These are phyloP conservation scores for Silene uniflora DNA, from an alignment of 148 eudicot genomes.

Conservation along the genomic window DNA sequence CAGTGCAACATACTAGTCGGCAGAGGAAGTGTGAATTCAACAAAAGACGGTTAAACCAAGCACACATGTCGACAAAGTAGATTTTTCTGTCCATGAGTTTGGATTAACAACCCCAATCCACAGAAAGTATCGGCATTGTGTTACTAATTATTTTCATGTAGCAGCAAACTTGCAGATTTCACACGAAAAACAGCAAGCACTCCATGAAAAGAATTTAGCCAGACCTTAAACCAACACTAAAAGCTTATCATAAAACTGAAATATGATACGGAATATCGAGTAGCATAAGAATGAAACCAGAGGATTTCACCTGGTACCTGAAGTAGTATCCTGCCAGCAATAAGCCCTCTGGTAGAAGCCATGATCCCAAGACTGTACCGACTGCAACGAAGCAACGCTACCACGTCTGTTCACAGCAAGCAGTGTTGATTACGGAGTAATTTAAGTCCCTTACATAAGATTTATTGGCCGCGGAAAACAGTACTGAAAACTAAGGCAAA, in stretches of 20 bases:
- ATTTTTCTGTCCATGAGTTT: too few relatives aligned
- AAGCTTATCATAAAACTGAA: background rate
- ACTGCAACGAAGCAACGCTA: constrained; percentile 94
- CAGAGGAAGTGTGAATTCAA: too few relatives aligned
- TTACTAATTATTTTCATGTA: background rate
- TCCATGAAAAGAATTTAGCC: background rate
- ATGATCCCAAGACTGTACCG: constrained; percentile 90
- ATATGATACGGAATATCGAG: background rate
- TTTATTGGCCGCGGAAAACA: background rate
- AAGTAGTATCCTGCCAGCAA: constrained; percentile 77
- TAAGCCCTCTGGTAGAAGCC: constrained; percentile 93
- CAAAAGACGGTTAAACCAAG: too few relatives aligned
- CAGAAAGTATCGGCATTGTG: too few relatives aligned
- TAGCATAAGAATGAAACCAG: background rate
- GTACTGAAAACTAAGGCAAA: background rate
- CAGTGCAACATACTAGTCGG: too few relatives aligned
- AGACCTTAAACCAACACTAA: background rate
- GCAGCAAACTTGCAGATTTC: background rate
- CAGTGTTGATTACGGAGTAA: background rate
- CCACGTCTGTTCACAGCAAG: constrained; percentile 53
- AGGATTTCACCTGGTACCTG: constrained; percentile 39
- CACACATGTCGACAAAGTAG: too few relatives aligned
- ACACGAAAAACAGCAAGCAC: background rate
- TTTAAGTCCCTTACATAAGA: background rate
- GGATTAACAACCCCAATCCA: too few relatives aligned